Conservation (phyloP, 2,329 filamentous ascomycete species). For the Fusarium aywerte region DNA sequence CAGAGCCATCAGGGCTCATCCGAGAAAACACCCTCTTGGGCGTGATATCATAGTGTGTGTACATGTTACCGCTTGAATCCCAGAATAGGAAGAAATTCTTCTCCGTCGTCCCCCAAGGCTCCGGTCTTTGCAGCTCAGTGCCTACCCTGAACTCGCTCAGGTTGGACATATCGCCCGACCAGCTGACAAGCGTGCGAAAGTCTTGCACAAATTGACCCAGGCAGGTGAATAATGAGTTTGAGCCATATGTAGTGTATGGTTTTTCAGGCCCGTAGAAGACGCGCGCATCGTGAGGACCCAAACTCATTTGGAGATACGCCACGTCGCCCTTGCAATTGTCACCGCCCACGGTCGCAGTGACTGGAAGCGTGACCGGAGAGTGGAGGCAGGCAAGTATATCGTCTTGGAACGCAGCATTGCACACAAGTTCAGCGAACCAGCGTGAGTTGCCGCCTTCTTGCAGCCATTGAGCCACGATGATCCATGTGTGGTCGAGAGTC, state of each 20-base stretch:
- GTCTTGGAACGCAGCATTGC: slow-evolving; percentile 59
- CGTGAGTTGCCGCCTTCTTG: slow-evolving; percentile 40
- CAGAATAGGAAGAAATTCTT: slow-evolving; percentile 74
- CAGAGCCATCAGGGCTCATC: slow-evolving; percentile 57
- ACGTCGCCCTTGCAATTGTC: slow-evolving; percentile 59
- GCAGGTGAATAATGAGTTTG: slow-evolving; percentile 64
- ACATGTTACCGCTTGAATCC: slow-evolving; percentile 59
- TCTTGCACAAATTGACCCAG: slow-evolving; percentile 68
- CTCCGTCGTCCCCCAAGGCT: slow-evolving; percentile 59
- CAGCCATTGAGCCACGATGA: slow-evolving; percentile 61
- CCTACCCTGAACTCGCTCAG: slow-evolving; percentile 53
- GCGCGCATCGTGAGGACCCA: slow-evolving; percentile 68
- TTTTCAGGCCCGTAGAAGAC: slow-evolving; percentile 64
- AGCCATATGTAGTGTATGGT: slow-evolving; percentile 65
- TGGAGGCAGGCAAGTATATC: slow-evolving; percentile 57
- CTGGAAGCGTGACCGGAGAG: slow-evolving; percentile 56
- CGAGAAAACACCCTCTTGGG: slow-evolving; percentile 62
- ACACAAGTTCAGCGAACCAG: slow-evolving; percentile 59
- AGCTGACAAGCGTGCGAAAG: slow-evolving; percentile 61
- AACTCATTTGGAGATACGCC: slow-evolving; percentile 54
- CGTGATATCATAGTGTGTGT: slow-evolving; percentile 64
- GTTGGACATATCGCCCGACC: slow-evolving; percentile 47
- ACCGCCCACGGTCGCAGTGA: slow-evolving; percentile 57
- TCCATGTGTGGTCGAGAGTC: slow-evolving; percentile 57
- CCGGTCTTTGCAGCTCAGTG: slow-evolving; percentile 64